Evolutionary conservation across 495 filamentous ascomycete species (phyloP).

Genomic region (Penicillium antarcticum): DNA sequence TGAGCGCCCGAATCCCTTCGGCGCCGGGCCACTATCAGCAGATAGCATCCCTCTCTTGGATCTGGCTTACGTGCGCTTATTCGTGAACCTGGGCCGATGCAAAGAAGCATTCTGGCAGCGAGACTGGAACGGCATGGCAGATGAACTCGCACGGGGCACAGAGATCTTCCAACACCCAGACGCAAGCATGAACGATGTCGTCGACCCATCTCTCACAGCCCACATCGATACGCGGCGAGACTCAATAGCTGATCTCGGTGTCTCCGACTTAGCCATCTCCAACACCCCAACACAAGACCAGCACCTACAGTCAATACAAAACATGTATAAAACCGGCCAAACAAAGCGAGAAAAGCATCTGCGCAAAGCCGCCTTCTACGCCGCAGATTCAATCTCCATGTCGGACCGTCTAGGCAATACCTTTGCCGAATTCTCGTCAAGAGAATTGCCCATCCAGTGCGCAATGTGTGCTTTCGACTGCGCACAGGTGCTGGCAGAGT

Average conservation of each 20-base stretch:
- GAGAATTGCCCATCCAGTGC: conserved; percentile 90
- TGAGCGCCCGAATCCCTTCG: conserved; percentile 85
- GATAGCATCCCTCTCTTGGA: conserved; percentile 95
- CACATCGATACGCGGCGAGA: conserved; percentile 27
- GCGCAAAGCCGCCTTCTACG: conserved; percentile 90
- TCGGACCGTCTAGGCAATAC: conserved; percentile 84
- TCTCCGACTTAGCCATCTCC: conserved; percentile 43
- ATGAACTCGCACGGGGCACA: conserved; percentile 77
- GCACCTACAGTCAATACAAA: conserved; percentile 31
- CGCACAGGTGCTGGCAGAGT: conserved; percentile 94
- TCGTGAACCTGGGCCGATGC: conserved; percentile 85
- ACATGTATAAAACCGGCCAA: conserved; percentile 35
- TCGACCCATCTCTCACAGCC: conserved; percentile 33
- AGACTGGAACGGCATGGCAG: conserved; percentile 89
- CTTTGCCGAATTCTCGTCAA: conserved; percentile 78
- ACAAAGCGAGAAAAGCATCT: conserved; percentile 81
- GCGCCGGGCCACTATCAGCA: conserved; percentile 83
- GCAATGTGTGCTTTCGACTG: conserved; percentile 95
- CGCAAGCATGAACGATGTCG: conserved; percentile 26
- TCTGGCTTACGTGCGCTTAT: conserved; percentile 88
- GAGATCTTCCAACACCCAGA: conserved; percentile 76
- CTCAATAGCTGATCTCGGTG: conserved; percentile 39
- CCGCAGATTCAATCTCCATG: conserved; percentile 88
- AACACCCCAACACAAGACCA: conserved; percentile 39
- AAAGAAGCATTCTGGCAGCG: conserved; percentile 95